phyloP scores from a whole-genome alignment of 495 filamentous ascomycete species.

The Podospora fimiseda region DNA sequence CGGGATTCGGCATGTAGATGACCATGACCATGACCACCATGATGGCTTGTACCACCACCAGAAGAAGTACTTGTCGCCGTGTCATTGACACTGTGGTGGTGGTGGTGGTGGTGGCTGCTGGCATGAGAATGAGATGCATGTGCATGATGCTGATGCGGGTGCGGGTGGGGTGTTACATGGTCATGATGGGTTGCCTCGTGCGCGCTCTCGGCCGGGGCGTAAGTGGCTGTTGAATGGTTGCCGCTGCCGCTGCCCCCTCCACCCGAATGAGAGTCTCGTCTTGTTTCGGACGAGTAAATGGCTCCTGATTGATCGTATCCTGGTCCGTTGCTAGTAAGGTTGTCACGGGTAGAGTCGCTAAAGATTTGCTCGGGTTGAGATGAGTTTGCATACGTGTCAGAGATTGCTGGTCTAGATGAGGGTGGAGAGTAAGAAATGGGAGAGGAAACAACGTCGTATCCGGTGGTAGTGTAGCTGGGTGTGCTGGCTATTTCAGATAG shows the following conservation, averaged over 20 bases:
- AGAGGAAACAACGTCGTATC: background rate
- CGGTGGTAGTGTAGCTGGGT: slow-evolving; percentile 20
- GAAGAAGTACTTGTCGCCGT: background rate
- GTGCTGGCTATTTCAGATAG: too few species aligned
- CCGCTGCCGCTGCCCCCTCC: slow-evolving; percentile 1
- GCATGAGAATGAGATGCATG: background rate
- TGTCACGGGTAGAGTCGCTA: background rate
- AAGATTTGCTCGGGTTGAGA: background rate
- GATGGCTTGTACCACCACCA: background rate
- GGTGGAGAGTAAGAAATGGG: too few species aligned
- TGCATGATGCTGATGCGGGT: background rate
- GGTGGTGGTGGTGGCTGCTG: too few species aligned
- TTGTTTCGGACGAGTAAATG: slow-evolving; percentile 3
- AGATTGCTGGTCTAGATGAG: too few species aligned
- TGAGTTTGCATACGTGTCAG: slow-evolving; percentile 6
- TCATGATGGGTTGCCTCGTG: slow-evolving; percentile 5
- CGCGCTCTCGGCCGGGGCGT: slow-evolving; percentile 20
- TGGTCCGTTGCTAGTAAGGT: background rate
- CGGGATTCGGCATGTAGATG: background rate
- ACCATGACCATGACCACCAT: background rate
- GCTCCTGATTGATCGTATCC: background rate
- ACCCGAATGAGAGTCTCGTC: background rate
- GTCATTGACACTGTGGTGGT: background rate
- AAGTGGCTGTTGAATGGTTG: slow-evolving; percentile 18
- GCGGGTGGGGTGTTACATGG: background rate